Conservation (phyloP, 2,329 filamentous ascomycete species). For the Hypoxylon sp. region DNA sequence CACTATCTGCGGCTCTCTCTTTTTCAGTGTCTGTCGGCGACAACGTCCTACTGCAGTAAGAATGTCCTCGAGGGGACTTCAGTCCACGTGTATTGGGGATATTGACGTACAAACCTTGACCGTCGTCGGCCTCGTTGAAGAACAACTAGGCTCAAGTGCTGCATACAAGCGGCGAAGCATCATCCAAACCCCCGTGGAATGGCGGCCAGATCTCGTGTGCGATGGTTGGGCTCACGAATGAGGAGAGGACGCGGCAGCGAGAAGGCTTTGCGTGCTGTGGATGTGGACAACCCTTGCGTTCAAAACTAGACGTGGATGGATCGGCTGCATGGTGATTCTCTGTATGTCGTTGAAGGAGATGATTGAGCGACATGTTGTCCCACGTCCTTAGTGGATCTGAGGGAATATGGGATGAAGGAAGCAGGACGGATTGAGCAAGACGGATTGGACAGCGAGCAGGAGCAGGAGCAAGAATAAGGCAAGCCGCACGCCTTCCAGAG, state of each 20-base stretch:
- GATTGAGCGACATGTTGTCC: slow-evolving; percentile 21
- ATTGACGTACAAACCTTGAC: slow-evolving; percentile 15
- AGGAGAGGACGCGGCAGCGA: slow-evolving; percentile 27
- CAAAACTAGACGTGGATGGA: slow-evolving; percentile 21
- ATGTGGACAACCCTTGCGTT: slow-evolving; percentile 24
- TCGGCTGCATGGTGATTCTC: slow-evolving; percentile 24
- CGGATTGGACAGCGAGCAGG: slow-evolving; percentile 11
- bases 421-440: slow-evolving; percentile 10
- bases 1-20: slow-evolving; percentile 22
- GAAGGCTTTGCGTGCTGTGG: slow-evolving; percentile 27
- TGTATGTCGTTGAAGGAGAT: slow-evolving; percentile 14
- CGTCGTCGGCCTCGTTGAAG: slow-evolving; percentile 12
- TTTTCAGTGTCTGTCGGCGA: slow-evolving; percentile 11
- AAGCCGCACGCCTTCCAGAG: slow-evolving; percentile 21
- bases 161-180: slow-evolving; percentile 7
- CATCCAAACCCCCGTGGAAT: slow-evolving; percentile 26
- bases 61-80: slow-evolving; percentile 13
- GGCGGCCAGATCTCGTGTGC: slow-evolving; percentile 36
- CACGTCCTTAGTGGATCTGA: slow-evolving; percentile 22
- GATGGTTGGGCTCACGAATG: slow-evolving; percentile 21
- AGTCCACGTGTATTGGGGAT: slow-evolving; percentile 30
- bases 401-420: slow-evolving; percentile 12
- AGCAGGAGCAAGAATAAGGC: slow-evolving; percentile 14
- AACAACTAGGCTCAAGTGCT: slow-evolving; percentile 10
- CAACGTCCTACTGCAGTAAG: slow-evolving; percentile 20